Percentiles rank a stretch among this genome's conserved stretches.
Conservation (phyloP, 305 asterid species). For the Andrographis paniculata region DNA sequence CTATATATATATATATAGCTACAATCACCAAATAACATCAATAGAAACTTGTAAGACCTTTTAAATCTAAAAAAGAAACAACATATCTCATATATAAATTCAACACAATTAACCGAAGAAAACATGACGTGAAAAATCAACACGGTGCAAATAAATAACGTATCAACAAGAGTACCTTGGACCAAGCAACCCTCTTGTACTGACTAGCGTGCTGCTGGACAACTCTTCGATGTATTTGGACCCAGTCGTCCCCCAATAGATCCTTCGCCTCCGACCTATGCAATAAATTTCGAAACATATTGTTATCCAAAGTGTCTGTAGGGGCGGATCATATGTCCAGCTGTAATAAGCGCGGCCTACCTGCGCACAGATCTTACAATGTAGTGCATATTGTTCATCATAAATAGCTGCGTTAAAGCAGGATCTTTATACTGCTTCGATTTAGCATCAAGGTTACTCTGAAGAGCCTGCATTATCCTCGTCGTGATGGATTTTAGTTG, state of each 20-base stretch:
- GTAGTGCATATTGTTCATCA: slow-evolving; percentile 92
- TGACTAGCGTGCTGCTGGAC: slow-evolving; percentile 99
- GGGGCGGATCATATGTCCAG: neutral
- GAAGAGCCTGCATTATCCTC: slow-evolving; percentile 88
- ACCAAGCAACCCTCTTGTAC: slow-evolving; percentile 93
- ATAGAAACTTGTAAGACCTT: too few species aligned
- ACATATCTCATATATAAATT: too few species aligned
- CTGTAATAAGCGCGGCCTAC: slow-evolving; percentile 27
- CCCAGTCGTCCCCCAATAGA: slow-evolving; percentile 96
- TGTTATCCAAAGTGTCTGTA: neutral
- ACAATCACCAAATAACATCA: too few species aligned
- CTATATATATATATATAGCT: too few species aligned
- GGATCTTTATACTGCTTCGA: slow-evolving; percentile 94
- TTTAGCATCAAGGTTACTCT: slow-evolving; percentile 79
- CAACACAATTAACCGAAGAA: too few species aligned
- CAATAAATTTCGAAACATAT: slow-evolving; percentile 5
- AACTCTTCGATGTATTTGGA: slow-evolving; percentile 86
- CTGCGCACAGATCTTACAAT: slow-evolving; percentile 95
- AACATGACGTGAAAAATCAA: too few species aligned
- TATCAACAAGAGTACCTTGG: slow-evolving; percentile 46
- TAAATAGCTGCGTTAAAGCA: slow-evolving; percentile 79
- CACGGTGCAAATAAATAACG: too few species aligned
- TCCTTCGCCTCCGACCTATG: slow-evolving; percentile 94
- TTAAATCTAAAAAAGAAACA: too few species aligned
- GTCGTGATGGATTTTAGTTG: slow-evolving; percentile 73